Evolutionary conservation across 352 stramenopile species (phyloP).

Genomic region (Phytophthora brassicae): DNA sequence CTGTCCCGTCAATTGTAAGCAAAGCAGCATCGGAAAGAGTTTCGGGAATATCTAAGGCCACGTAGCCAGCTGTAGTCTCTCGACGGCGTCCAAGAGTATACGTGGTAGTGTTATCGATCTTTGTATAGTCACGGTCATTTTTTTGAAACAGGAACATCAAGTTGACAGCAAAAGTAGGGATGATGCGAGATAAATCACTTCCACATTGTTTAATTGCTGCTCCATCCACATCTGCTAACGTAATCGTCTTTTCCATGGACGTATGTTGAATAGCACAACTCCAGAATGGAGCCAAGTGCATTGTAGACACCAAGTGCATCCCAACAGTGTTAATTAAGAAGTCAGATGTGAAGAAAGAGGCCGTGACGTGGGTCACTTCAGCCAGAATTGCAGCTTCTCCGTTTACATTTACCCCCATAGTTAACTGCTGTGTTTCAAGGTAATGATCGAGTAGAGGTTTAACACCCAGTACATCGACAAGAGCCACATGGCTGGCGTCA

Average conservation of each 20-base stretch:
- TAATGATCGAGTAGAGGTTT: constrained; percentile 25
- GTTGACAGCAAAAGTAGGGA: constrained; percentile 40
- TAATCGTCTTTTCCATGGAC: constrained; percentile 39
- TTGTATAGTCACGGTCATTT: constrained; percentile 36
- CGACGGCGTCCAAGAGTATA: constrained; percentile 38
- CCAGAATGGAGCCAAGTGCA: constrained; percentile 46
- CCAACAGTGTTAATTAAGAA: constrained; percentile 37
- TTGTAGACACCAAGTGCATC: constrained; percentile 35
- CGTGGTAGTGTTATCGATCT: constrained; percentile 41
- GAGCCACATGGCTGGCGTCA: constrained; percentile 26
- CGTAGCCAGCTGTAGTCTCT: constrained; percentile 20
- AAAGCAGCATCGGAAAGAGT: constrained; percentile 31
- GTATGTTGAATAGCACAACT: constrained; percentile 44
- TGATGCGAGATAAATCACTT: constrained; percentile 8
- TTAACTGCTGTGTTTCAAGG: constrained; percentile 33
- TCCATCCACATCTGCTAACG: constrained; percentile 25
- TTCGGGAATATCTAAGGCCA: constrained; percentile 25
- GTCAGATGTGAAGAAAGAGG: constrained; percentile 34
- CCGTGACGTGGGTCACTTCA: constrained; percentile 37
- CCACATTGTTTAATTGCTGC: constrained; percentile 28
- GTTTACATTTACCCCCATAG: constrained; percentile 42
- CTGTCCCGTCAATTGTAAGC: constrained; percentile 34
- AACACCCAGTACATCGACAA: constrained; percentile 37
- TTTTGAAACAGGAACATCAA: constrained; percentile 50
- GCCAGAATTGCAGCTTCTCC: constrained; percentile 40